Conservation (phyloP, 2,329 filamentous ascomycete genomes). For the Aspergillus nomiae region DNA sequence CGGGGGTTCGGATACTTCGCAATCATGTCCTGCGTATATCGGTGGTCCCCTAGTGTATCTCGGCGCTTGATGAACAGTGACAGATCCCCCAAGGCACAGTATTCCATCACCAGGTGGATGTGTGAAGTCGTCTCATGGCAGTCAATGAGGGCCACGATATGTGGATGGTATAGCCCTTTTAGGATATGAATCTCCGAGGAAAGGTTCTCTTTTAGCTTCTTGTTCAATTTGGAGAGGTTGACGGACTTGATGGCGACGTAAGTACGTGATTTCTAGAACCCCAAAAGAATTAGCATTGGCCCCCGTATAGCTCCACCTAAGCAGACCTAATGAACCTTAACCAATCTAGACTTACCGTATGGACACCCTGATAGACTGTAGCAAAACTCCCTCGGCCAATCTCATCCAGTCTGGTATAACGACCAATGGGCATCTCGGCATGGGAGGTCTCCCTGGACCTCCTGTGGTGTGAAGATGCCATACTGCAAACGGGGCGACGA, state of each 20-base stretch:
- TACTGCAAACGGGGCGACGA: constrained; percentile 36
- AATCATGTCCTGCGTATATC: constrained; percentile 85
- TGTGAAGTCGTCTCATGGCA: constrained; percentile 84
- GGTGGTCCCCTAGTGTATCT: constrained; percentile 75
- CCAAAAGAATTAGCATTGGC: neutral
- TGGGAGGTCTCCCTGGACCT: constrained; percentile 39
- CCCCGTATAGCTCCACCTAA: neutral
- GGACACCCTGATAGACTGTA: constrained; percentile 84
- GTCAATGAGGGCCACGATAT: constrained; percentile 95
- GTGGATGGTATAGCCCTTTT: constrained; percentile 88
- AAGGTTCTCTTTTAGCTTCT: constrained; percentile 94
- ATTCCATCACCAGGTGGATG: constrained; percentile 98
- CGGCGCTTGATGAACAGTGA: constrained; percentile 96
- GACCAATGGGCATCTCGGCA: constrained; percentile 60
- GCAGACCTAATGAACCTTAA: neutral
- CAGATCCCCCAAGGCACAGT: constrained; percentile 91
- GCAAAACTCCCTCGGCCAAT: constrained; percentile 98
- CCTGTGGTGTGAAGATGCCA: constrained; percentile 46
- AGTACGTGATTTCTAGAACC: constrained; percentile 69
- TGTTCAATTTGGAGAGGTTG: constrained; percentile 84
- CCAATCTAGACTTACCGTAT: constrained; percentile 64
- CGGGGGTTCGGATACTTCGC: constrained; percentile 85
- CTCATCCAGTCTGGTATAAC: constrained; percentile 80
- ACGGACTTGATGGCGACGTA: constrained; percentile 97
- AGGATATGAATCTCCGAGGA: constrained; percentile 95